phyloP scores from a whole-genome alignment of 305 asterid species.

The Euphrasia arctica region DNA sequence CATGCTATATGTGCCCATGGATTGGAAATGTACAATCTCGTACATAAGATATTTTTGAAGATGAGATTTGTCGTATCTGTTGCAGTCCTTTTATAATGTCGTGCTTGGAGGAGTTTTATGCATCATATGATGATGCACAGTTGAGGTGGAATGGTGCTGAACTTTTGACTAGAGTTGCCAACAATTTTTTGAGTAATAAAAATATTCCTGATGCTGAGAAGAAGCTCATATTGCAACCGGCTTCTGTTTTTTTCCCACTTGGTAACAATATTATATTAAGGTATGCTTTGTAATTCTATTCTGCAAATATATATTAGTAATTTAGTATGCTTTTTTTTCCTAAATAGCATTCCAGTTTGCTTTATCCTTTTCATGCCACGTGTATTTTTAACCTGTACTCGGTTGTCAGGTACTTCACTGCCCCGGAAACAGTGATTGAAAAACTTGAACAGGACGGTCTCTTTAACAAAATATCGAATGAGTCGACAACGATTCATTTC shows the following conservation, averaged over 20 bases:
- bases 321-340: neutral
- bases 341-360: conserved; percentile 29
- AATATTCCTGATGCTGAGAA: conserved; percentile 33
- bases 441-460: conserved; percentile 28
- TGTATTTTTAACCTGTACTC: conserved; percentile 19
- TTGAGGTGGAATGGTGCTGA: conserved; percentile 92
- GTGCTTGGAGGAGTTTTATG: conserved; percentile 87
- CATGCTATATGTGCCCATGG: conserved; percentile 3
- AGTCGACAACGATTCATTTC: conserved; percentile 63
- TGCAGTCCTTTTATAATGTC: conserved; percentile 76
- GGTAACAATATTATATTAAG: conserved; percentile 46
- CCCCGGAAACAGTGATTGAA: conserved; percentile 5
- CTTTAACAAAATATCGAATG: conserved; percentile 41
- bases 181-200: conserved; percentile 40
- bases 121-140: conserved; percentile 70
- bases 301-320: neutral
- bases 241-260: conserved; percentile 65
- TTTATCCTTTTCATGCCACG: conserved; percentile 1
- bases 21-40: neutral
- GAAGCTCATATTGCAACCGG: conserved; percentile 59
- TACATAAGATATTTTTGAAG: conserved; percentile 4
- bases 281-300: conserved; percentile 35
- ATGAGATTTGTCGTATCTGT: conserved; percentile 17
- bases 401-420: conserved; percentile 36
- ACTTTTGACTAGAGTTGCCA: conserved; percentile 76